A percentile compares a stretch with the other conserved stretches of the same genome.
Conservation (phyloP, 2,329 filamentous ascomycete species). For the Cordyceps javanica region DNA sequence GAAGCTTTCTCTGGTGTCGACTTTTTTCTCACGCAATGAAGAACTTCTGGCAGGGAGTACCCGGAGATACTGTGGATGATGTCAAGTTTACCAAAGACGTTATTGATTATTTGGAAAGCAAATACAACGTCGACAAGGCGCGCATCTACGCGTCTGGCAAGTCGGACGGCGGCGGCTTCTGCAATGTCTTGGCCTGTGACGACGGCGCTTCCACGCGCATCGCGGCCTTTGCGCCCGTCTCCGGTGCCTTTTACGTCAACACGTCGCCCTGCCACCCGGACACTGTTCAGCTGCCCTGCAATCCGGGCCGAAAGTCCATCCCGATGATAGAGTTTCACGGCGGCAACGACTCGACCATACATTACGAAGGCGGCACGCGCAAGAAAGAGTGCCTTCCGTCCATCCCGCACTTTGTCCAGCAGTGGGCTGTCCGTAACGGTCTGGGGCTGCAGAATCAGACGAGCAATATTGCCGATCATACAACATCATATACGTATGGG, state of each 20-base stretch:
- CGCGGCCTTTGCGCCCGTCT: conserved; percentile 32
- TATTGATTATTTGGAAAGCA: conserved; percentile 28
- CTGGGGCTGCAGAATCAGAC: conserved; percentile 15
- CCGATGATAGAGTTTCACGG: conserved; percentile 46
- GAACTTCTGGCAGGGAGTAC: conserved; percentile 29
- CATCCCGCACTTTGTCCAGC: conserved; percentile 30
- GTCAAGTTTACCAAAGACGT: conserved; percentile 36
- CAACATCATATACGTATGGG: conserved; percentile 26
- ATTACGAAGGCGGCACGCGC: conserved; percentile 36
- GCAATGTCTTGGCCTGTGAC: conserved; percentile 33
- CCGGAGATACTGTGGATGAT: conserved; percentile 33
- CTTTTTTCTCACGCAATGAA: background rate
- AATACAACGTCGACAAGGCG: conserved; percentile 30
- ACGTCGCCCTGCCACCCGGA: conserved; percentile 24
- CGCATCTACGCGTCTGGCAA: conserved; percentile 34
- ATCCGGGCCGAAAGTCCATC: conserved; percentile 26
- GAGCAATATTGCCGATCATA: conserved; percentile 17
- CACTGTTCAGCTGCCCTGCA: conserved; percentile 32
- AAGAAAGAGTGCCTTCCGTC: conserved; percentile 35
- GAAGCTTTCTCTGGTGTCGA: conserved; percentile 18
- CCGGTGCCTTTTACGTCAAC: conserved; percentile 34
- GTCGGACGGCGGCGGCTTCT: conserved; percentile 37
- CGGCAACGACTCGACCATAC: conserved; percentile 37
- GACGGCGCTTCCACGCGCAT: conserved; percentile 27
- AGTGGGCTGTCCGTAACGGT: conserved; percentile 31